Base-by-base conservation (phyloP, 148 eudicot genomes). In the Beta vulgaris region DNA sequence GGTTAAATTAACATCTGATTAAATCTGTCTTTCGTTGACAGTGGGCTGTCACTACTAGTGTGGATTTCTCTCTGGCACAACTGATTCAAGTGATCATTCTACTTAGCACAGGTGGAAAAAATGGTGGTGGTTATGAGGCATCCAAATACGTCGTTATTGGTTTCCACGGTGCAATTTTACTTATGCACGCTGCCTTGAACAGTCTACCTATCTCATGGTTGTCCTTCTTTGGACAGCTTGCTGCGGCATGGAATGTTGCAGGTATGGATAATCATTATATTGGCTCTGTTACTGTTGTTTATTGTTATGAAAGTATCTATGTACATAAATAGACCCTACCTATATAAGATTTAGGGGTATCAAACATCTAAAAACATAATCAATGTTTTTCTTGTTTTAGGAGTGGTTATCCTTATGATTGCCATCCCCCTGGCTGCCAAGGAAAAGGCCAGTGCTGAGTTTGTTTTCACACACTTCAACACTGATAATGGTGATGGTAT, bases 11-110 rank as follows among this genome's bases (percentile, higher is more conserved):
- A 71, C 55, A 72, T 60, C 35, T 53, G 40, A 32, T 66, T 44
- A 12, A 15, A 64, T 34, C 73, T 76, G n/a, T 73, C 64, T 21
- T 32, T 84, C 51, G 82, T 10, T 63, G 10, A 85, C 97, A 95
- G 98, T 95, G 98, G 98, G 98, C 98, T 43, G 92, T 90, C 34
- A 92, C 98, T 34, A 85, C 97, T 32, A 95, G 98, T 80, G 84
- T 95, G 59, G 91, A 90, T 81, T 95, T 71, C 82, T 95, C 97
- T 42, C 87, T 95, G 29, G 98, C 98, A 29, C 88, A 92, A 88
- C 66, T 95, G 76, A 85, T 92, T 74, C 85, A 86, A 82, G 98
- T 95, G 80, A 95, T 95, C 74, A 82, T 95, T 77, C 91, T 95
- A 68, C 96, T 95, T 12, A 86, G 92, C 72, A 92, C 92, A 18